Conservation (phyloP, 1,284 basidiomycete genomes). For the Ceratobasidium sp. region DNA sequence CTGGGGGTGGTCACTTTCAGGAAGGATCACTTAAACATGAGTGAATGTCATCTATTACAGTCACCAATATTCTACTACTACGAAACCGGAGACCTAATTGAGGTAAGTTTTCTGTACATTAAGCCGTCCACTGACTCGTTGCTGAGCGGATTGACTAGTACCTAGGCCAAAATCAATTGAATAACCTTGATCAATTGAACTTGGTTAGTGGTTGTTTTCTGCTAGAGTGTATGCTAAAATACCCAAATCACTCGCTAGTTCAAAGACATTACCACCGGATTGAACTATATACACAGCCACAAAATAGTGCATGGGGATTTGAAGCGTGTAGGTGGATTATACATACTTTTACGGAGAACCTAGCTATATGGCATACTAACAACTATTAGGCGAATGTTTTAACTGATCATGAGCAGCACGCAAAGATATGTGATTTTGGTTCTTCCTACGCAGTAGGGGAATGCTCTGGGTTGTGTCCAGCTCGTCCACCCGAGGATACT, state of each 20-base stretch:
- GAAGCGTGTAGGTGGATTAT: not conserved
- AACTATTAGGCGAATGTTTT: not conserved
- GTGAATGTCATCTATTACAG: not conserved
- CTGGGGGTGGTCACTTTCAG: not conserved
- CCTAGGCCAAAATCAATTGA: not conserved
- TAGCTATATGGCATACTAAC: not conserved
- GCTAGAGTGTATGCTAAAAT: not conserved
- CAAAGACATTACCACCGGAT: not conserved
- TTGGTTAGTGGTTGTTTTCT: not conserved
- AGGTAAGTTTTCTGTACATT: not conserved
- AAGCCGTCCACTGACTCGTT: no score
- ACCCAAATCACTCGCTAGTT: not conserved
- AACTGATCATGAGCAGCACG: not conserved
- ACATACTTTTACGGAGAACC: not conserved
- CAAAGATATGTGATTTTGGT: constrained; percentile 15
- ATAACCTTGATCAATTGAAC: not conserved
- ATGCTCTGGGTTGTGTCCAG: not conserved
- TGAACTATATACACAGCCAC: not conserved
- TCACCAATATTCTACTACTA: not conserved
- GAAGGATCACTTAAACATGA: not conserved
- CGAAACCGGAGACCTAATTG: not conserved
- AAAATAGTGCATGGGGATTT: constrained; percentile 10
- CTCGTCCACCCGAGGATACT: not conserved
- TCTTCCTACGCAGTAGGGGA: not conserved
- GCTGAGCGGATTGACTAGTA: no score